Conservation (phyloP, 371 early-diverging fungal genomes). For the Syncephalastrum contaminatum region DNA sequence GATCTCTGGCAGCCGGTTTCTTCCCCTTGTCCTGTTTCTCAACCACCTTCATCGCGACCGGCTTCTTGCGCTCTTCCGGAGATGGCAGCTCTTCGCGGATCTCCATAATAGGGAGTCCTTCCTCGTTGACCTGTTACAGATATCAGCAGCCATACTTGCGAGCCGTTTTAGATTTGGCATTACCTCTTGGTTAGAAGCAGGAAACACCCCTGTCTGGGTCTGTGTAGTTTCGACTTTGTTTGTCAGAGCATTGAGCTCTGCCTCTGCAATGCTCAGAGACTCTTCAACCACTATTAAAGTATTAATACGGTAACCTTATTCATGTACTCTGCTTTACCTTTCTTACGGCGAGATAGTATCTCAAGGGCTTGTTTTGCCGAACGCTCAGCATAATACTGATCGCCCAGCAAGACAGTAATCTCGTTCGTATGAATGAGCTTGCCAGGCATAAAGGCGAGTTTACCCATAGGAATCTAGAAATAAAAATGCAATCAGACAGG, state of each 20-base stretch:
- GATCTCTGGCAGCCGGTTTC: constrained; percentile 7
- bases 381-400: constrained; percentile 88
- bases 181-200: constrained; percentile 10
- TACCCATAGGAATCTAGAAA: constrained; percentile 59
- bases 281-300: constrained; percentile 60
- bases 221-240: constrained; percentile 23
- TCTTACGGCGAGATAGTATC: constrained; percentile 69
- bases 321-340: constrained; percentile 38
- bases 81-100: constrained; percentile 69
- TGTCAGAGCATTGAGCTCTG: constrained; percentile 48
- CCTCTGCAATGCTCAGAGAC: constrained; percentile 54
- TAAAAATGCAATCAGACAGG: background rate
- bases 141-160: background rate
- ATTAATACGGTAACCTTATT: background rate
- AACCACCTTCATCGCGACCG: background rate
- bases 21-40: constrained; percentile 11
- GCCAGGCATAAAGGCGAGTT: constrained; percentile 89
- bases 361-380: constrained; percentile 75
- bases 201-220: constrained; percentile 13
- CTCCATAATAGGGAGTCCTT: constrained; percentile 85
- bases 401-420: constrained; percentile 82
- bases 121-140: constrained; percentile 69
- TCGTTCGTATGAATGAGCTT: constrained; percentile 88
- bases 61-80: constrained; percentile 12
- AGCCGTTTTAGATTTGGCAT: no score